phyloP scores from a whole-genome alignment of 1,139 yeast species.

The Hyphopichia fennica region DNA sequence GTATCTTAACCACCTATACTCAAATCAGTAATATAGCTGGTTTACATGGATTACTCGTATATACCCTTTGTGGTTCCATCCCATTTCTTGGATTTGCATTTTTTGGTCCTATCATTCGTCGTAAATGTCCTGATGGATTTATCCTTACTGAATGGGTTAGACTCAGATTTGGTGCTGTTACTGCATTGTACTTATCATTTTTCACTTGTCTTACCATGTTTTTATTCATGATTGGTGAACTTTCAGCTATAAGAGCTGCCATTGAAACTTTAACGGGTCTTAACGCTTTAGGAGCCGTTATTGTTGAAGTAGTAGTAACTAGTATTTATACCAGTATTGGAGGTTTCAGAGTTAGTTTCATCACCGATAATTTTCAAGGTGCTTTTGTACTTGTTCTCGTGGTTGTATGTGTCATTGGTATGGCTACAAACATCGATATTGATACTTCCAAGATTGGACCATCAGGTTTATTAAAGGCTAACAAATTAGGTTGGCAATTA shows the following conservation, averaged over 20 bases:
- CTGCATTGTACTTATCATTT: conserved; percentile 74
- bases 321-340: conserved; percentile 86
- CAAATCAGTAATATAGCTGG: conserved; percentile 87
- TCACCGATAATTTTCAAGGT: conserved; percentile 90
- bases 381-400: conserved; percentile 64
- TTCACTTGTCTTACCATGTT: conserved; percentile 86
- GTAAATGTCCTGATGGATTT: conserved; percentile 84
- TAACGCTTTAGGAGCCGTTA: conserved; percentile 76
- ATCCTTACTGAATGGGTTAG: conserved; percentile 95
- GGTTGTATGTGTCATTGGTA: conserved; percentile 73
- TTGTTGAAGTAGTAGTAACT: conserved; percentile 85
- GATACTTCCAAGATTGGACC: conserved; percentile 63
- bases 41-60: conserved; percentile 82
- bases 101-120: conserved; percentile 78
- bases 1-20: conserved; percentile 81
- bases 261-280: conserved; percentile 77
- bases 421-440: conserved; percentile 75
- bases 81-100: conserved; percentile 83
- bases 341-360: conserved; percentile 85
- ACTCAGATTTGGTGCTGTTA: conserved; percentile 68
- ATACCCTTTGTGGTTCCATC: conserved; percentile 76
- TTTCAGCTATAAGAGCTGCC: conserved; percentile 76
- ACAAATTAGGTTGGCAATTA: conserved; percentile 84
- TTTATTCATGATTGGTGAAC: conserved; percentile 84
- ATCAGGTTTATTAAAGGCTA: conserved; percentile 63